Evolutionary conservation across 2,329 filamentous ascomycete species (phyloP), one percentile per base, ranked within the genome.

Genomic region (Alternaria conjuncta): DNA sequence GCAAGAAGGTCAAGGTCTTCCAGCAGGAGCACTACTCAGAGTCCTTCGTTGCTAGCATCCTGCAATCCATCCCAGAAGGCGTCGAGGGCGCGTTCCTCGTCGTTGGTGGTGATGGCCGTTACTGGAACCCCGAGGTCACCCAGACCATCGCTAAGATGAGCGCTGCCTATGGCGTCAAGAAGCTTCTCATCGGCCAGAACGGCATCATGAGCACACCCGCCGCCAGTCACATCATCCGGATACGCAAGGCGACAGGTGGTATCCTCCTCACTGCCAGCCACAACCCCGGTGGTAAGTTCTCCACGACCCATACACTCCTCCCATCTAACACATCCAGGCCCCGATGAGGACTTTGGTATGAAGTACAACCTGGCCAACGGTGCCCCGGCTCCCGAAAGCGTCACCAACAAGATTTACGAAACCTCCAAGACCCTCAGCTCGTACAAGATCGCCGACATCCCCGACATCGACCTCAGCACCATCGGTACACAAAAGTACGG

Each of bases 291-390:
- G 96, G 95, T 95, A 85, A 81, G 90, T 83, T 13, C 15, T 11
- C 18, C 12, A 36, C 6, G 10, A 9, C 28, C n/a, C n/a, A 23
- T 13, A 23, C n/a, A 9, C 11, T 5, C 7, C 8, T 32, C 18
- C 15, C 18, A 13, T 18, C 49, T 62, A 12, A 62, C 26, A 10
- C 23, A 4, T 15, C 7, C 73, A 97, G 93, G 94, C 55, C 96
- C 96, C 66, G 91, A 89, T 73, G 92, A 96, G 80, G 96, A 99
- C 83, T 99, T 99, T 76, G 96, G 96, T 74, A 99, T 99, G 90
- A 99, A 99, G 86, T 99, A 99, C 88, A 99, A 99, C 87, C 87
- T 99, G 63, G 86, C 93, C 81, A 98, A 99, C 78, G 96, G 96
- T 75, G 96, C 94, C 60, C 96, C 96, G 46, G 96, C 96, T 60